Base-by-base conservation (phyloP, 257 asterid genomes). In the Solanum chmielewskii region DNA sequence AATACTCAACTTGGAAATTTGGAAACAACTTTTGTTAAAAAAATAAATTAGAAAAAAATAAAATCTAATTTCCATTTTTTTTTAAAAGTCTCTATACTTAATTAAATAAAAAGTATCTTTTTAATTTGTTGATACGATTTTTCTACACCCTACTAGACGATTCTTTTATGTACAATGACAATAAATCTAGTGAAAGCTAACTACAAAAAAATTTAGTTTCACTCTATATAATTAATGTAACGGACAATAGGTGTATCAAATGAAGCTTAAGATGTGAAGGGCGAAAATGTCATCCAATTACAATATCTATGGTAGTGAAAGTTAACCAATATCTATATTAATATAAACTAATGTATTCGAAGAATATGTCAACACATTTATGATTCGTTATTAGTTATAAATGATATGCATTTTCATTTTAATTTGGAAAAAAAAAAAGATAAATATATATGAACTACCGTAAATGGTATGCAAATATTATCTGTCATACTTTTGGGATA, bases 71-170 rank as follows among this genome's bases (percentile, higher is more conserved):
- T 9, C 14, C 9, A 18, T 33, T 71, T 70, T 70, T 71, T 70
- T 9, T 14, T 4, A 71, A 71, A 33, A 9, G 6, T 74, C 20
- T 35, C 7, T 35, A 16, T 52, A 15, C 59, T 0, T 49, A 2
- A 2, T 15, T 21, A 16, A 11, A 75, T 7, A 75, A 23, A 39
- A 39, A 41, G 33, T 21, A 39, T 7, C 56, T 11, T 75, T 3
- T 3, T 20, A 23, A 60, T 3, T 0, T 2, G 14, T 60, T 1
- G 5, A 60, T 21, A 21, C 12, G 11, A 62, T 62, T 62, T 62
- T 62, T 2, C 2, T n/a, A 62, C 0, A 10, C 7, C 0, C 0
- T 60, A 4, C 1, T n/a, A 4, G 23, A 2, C 3, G 14, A 60
- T 10, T 10, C 3, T 23, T 60, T 49, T 13, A 47, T 47, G 56